A percentile compares a stretch with the other conserved stretches of the same genome.
phyloP scores from a whole-genome alignment of 73 alveolate genomes.

The Paramecium primaurelia region DNA sequence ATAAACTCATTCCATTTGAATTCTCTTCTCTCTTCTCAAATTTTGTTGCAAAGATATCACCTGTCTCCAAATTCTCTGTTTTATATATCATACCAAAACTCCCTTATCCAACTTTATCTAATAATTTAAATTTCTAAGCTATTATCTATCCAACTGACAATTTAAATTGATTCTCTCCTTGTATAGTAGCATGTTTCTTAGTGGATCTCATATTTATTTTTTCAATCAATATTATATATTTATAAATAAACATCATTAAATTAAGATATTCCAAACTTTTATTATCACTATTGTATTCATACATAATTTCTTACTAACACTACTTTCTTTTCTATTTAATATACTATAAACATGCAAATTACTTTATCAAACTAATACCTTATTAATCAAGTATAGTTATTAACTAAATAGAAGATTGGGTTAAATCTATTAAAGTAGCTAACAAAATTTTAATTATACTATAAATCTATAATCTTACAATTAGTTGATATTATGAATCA shows the following conservation, averaged over 20 bases:
- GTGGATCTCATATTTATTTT: background rate
- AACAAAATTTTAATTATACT: too few species aligned
- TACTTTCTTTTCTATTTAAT: background rate
- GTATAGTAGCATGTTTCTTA: background rate
- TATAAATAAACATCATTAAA: background rate
- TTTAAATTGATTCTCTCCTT: background rate
- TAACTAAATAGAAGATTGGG: background rate
- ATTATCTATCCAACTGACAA: slow-evolving; percentile 12
- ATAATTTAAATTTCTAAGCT: background rate
- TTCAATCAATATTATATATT: background rate
- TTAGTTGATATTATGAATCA: too few species aligned
- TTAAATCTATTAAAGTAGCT: background rate
- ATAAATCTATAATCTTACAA: too few species aligned
- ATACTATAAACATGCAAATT: too few species aligned
- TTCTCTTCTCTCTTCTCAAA: slow-evolving; percentile 30
- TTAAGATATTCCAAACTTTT: background rate
- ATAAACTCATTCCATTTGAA: background rate
- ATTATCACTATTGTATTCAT: background rate
- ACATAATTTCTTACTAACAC: background rate
- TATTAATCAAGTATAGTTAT: background rate
- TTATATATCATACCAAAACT: slow-evolving; percentile 21
- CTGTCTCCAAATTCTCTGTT: slow-evolving; percentile 38
- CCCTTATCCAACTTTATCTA: slow-evolving; percentile 28
- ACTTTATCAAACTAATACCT: background rate
- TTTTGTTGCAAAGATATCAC: slow-evolving; percentile 28